phyloP scores from a whole-genome alignment of 305 asterid species.

The Fraxinus greggii region DNA sequence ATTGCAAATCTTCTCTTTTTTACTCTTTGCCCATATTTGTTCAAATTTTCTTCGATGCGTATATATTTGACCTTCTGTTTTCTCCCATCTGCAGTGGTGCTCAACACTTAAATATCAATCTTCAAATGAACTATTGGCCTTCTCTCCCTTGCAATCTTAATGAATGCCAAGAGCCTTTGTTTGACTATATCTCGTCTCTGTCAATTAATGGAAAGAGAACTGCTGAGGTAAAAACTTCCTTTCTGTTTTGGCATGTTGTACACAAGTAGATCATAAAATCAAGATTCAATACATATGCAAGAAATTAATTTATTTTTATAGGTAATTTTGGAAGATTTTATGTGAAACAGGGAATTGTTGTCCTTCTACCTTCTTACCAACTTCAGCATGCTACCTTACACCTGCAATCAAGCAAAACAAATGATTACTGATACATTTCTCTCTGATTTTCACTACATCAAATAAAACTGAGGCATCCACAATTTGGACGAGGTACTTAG shows the following conservation, averaged over 20 bases:
- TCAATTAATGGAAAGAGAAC: slow-evolving; percentile 65
- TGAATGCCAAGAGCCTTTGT: slow-evolving; percentile 79
- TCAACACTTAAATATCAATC: slow-evolving; percentile 82
- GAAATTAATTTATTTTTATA: not conserved
- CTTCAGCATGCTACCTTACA: not conserved
- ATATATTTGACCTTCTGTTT: slow-evolving; percentile 14
- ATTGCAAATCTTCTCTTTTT: not conserved
- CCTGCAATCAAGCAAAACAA: not conserved
- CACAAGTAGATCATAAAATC: not conserved
- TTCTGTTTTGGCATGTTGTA: not conserved
- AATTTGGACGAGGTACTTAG: not conserved
- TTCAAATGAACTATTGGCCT: slow-evolving; percentile 88
- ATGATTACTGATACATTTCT: not conserved
- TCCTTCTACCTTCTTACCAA: not conserved
- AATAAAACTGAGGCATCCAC: not conserved
- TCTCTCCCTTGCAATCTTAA: slow-evolving; percentile 70
- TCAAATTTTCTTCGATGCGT: not conserved
- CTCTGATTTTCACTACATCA: not conserved
- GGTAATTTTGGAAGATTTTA: not conserved
- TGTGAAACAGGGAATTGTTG: not conserved
- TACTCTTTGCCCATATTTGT: not conserved
- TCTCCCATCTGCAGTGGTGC: slow-evolving; percentile 50
- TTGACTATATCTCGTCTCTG: slow-evolving; percentile 60
- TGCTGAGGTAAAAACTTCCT: slow-evolving; percentile 50
- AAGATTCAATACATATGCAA: not conserved